Conservation (phyloP, 2,329 filamentous ascomycete species). For the Claviceps humidiphila region DNA sequence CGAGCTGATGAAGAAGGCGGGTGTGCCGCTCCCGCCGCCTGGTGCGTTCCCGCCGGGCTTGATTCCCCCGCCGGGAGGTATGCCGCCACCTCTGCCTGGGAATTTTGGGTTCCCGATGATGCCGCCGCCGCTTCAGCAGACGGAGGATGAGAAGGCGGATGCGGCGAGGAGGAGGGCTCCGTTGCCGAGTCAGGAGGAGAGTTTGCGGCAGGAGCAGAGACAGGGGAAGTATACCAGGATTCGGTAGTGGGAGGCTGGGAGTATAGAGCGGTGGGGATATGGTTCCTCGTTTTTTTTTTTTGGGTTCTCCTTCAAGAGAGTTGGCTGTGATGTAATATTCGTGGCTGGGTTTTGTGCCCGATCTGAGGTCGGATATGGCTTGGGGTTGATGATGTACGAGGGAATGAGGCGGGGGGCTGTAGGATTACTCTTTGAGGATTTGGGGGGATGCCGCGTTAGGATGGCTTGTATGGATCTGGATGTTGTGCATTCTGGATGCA, state of each 20-base stretch:
- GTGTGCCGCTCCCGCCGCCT: constrained; percentile 46
- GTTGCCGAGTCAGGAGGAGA: constrained; percentile 73
- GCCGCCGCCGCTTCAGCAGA: constrained; percentile 25
- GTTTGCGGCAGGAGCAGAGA: constrained; percentile 63
- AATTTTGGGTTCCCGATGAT: constrained; percentile 22
- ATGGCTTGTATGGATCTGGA: too few relatives aligned
- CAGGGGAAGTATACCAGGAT: constrained; percentile 44
- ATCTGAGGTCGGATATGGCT: too few relatives aligned
- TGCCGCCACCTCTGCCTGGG: constrained; percentile 19
- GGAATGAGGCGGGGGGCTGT: too few relatives aligned
- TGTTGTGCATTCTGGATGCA: too few relatives aligned
- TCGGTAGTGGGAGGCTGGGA: neutral
- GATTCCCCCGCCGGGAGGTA: constrained; percentile 26
- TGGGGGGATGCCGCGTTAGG: too few relatives aligned
- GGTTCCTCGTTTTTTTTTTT: neutral
- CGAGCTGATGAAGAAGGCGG: constrained; percentile 53
- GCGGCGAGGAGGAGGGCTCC: constrained; percentile 44
- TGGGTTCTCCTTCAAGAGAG: neutral
- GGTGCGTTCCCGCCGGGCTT: constrained; percentile 31
- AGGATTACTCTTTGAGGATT: too few relatives aligned
- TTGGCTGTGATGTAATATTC: too few relatives aligned
- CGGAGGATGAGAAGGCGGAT: constrained; percentile 20
- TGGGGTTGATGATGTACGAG: too few relatives aligned
- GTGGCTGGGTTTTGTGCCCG: too few relatives aligned
- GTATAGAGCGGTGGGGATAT: neutral